Base-by-base conservation (phyloP, 371 early-diverging fungal species). In the Rhizomucor miehei region DNA sequence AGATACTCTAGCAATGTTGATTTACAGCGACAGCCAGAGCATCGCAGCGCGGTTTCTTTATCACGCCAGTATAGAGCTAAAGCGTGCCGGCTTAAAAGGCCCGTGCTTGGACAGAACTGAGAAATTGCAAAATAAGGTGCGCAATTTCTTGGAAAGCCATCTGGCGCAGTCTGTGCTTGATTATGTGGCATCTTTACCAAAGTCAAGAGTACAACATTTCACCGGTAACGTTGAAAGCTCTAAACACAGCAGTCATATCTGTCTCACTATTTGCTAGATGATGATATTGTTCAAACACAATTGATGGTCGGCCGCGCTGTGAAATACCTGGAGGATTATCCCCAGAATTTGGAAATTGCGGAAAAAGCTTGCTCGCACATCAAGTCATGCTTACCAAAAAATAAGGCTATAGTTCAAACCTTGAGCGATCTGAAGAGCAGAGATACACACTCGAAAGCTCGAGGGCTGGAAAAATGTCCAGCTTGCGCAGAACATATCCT, bases 381-480 rank as follows among this genome's bases (percentile, higher is more conserved):
- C 16, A 41, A 41, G 19, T 41, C 41, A 11, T 6, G 41, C 19
- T 41, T 19, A 19, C 41, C 41, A 19, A 6, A 41, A 6, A 14
- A 41, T 6, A 11, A 41, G 41, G 41, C 19, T 41, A 41, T 41
- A 3, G 41, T 6, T 41, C 14, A 19, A 14, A 19, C 41, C 41
- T 41, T 41, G 19, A 41, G 19, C 14, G 14, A 41, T 41, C 40
- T 51, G 40, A 25, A 51, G 4, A 24, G 24, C 3, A 12, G 24
- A 10, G 38, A 40, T 8, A 12, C 20, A 40, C 16, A 39, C 16
- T 24, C 36, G 17, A 9, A 36, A 24, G 16, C 21, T 10, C 20
- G 39, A 23, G 51, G 51, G 38, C 17, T 23, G 38, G 51, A 51
- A 24, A 37, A 38, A 25, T 51, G 51, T 16, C 51, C 51, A 19